Base-by-base conservation (phyloP, 2,329 filamentous ascomycete genomes). In the Apiospora saccharicola region DNA sequence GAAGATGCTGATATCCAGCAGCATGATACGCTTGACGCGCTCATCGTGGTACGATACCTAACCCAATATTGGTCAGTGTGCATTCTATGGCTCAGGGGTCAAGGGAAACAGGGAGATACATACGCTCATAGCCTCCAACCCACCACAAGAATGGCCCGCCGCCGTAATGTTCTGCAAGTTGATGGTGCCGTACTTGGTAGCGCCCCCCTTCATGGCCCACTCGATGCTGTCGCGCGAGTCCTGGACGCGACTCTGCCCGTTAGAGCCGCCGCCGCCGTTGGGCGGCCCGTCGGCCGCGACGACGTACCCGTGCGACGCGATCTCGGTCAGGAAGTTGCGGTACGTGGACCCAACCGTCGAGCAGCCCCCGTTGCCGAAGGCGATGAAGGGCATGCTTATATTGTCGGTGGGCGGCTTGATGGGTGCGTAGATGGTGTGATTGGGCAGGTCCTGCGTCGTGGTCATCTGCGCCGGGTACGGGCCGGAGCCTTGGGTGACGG, bases 271-370 rank as follows among this genome's bases (percentile, higher is more conserved):
- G 64, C 75, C 74, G 70, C 73, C 71, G 5, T 71, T 71, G 24
- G 72, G 67, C 2, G 71, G 47, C 3, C 75, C 75, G 43, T 75
- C 75, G 14, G 74, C 75, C 12, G 75, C 74, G 43, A 77, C 73
- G 46, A 78, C 73, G 71, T 77, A 77, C 34, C 76, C 76, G 70
- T 77, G 72, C 57, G 74, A 76, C 19, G 76, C 76, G n/a, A 78
- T 73, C 69, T 77, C 74, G 64, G 74, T 73, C 34, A 78, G 71
- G 46, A 78, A 74, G 73, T 76, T 78, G 53, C 73, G 70, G 67
- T 76, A 76, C 30, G 71, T 47, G 14, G 74, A 70, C 24, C 74
- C 72, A 57, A 73, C 72, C 12, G 75, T 75, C 30, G 71, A 73
- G 71, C 76, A 78, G 49, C 76, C 76, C 64, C 76, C 76, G 70